These are phyloP conservation scores for Actinomucor elegans DNA, from an alignment of 371 early-diverging fungal genomes.

Conservation along the genomic window DNA sequence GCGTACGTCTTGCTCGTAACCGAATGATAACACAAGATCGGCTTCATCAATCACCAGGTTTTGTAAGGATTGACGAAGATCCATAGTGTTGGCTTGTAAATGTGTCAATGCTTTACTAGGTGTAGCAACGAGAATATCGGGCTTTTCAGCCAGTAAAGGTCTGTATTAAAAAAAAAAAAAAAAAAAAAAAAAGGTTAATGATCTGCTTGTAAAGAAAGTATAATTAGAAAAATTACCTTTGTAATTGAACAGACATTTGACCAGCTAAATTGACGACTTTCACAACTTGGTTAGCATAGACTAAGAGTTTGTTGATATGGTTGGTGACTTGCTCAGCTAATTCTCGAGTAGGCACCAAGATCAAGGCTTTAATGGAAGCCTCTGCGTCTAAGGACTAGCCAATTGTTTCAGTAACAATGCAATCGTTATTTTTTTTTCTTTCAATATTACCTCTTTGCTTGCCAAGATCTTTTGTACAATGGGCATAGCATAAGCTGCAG, in stretches of 20 bases:
- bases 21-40: constrained; percentile 90
- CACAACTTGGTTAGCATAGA: constrained; percentile 71
- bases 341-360: constrained; percentile 97
- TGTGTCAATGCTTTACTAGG: constrained; percentile 79
- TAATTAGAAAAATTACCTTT: constrained; percentile 52
- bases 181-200: too few relatives aligned
- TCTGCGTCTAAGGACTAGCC: constrained; percentile 15
- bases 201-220: not conserved
- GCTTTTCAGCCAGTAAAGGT: constrained; percentile 79
- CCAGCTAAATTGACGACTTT: constrained; percentile 74
- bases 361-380: constrained; percentile 43
- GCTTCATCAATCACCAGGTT: constrained; percentile 95
- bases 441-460: constrained; percentile 58
- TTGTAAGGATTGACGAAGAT: constrained; percentile 63
- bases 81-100: constrained; percentile 62
- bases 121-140: constrained; percentile 85
- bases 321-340: constrained; percentile 90
- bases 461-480: constrained; percentile 87
- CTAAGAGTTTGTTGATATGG: constrained; percentile 69
- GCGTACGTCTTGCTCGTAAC: constrained; percentile 84
- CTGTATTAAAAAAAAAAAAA: too few relatives aligned
- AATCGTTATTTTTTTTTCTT: not conserved
- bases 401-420: not conserved
- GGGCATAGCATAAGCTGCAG: constrained; percentile 96
- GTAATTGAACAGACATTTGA: constrained; percentile 59